Evolutionary conservation across 2,329 filamentous ascomycete species (phyloP).

Genomic region (Pseudopyricularia javanii): DNA sequence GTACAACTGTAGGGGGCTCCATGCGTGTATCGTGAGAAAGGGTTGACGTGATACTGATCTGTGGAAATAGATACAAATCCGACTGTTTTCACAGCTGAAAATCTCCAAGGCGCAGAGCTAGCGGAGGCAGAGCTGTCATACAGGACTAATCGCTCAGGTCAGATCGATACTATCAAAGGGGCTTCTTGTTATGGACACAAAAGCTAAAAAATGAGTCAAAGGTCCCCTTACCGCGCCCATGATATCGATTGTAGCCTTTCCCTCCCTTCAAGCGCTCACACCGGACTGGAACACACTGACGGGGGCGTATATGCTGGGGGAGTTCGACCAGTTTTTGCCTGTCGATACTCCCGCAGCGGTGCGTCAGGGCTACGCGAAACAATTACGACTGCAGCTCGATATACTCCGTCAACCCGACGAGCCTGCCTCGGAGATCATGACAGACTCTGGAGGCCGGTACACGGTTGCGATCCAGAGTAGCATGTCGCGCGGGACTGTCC

Average conservation of each 20-base stretch:
- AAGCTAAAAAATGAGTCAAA: background rate
- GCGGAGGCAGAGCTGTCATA: background rate
- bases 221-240: background rate
- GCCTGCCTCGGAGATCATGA: background rate
- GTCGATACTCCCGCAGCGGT: background rate
- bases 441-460: background rate
- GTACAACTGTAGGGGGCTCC: background rate
- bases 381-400: background rate
- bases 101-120: background rate
- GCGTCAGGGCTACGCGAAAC: background rate
- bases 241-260: background rate
- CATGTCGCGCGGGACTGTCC: slow-evolving; percentile 17
- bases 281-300: background rate
- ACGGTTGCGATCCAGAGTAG: slow-evolving; percentile 4
- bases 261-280: background rate
- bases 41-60: background rate
- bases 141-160: background rate
- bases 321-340: background rate
- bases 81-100: background rate
- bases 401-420: background rate
- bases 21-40: background rate
- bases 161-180: background rate
- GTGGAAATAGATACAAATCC: background rate
- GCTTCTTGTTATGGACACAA: background rate
- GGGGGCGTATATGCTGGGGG: background rate